Conservation (phyloP, 176 grass and related monocot species). For the Pontederia paniculata region DNA sequence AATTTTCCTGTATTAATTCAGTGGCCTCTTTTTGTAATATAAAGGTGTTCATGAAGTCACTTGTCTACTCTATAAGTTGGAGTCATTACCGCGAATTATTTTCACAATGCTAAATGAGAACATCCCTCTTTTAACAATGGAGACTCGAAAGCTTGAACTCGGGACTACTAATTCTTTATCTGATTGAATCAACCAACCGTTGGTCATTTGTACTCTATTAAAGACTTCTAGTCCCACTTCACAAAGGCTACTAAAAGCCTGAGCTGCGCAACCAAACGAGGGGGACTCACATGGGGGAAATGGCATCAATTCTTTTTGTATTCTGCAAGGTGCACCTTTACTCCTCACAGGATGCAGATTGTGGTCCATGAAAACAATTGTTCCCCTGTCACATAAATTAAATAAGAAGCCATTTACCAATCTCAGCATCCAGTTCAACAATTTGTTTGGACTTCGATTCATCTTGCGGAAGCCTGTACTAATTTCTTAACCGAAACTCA, state of each 20-base stretch:
- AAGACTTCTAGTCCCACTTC: neutral
- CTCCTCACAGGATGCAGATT: neutral
- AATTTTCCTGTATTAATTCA: no score
- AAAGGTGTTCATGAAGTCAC: neutral
- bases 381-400: neutral
- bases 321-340: neutral
- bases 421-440: neutral
- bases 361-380: slow-evolving; percentile 11
- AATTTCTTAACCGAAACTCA: neutral
- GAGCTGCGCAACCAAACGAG: neutral
- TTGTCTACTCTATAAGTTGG: no score
- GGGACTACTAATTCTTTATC: no score
- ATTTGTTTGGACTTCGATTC: neutral
- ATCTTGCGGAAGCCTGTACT: neutral
- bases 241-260: neutral
- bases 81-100: no score
- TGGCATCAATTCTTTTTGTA: neutral
- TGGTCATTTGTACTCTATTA: neutral
- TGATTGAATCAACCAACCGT: no score
- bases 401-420: neutral
- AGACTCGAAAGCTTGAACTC: no score
- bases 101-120: no score
- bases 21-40: no score
- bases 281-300: slow-evolving; percentile 4
- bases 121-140: no score